These are phyloP conservation scores for Tuber microsphaerosporum DNA, from an alignment of 495 filamentous ascomycete species.

Conservation along the genomic window DNA sequence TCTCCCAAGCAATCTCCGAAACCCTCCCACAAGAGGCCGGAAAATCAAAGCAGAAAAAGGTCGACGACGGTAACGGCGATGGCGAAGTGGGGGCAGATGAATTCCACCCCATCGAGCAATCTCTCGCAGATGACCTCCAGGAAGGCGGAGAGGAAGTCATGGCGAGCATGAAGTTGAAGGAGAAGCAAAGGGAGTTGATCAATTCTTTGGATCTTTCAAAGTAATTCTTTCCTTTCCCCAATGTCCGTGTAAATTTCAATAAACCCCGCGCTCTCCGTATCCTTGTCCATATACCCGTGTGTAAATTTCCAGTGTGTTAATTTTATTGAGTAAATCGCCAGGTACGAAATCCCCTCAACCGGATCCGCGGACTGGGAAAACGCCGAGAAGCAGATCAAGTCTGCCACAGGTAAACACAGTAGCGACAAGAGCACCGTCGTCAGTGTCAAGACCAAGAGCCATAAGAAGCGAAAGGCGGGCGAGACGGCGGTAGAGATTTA, in stretches of 20 bases:
- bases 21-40: slow-evolving; percentile 56
- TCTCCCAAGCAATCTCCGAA: slow-evolving; percentile 65
- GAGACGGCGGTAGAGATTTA: slow-evolving; percentile 57
- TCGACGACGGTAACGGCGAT: slow-evolving; percentile 47
- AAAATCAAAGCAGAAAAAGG: slow-evolving; percentile 46
- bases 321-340: slow-evolving; percentile 45
- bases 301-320: slow-evolving; percentile 46
- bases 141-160: slow-evolving; percentile 73
- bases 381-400: slow-evolving; percentile 68
- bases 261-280: not conserved
- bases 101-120: slow-evolving; percentile 61
- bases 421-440: slow-evolving; percentile 64
- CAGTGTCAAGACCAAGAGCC: slow-evolving; percentile 66
- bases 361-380: slow-evolving; percentile 68
- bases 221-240: slow-evolving; percentile 50
- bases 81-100: slow-evolving; percentile 59
- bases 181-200: slow-evolving; percentile 74
- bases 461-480: slow-evolving; percentile 69
- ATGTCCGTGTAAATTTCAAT: slow-evolving; percentile 1
- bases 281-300: not conserved
- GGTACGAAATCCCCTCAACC: slow-evolving; percentile 67
- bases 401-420: slow-evolving; percentile 46
- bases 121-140: slow-evolving; percentile 77
- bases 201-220: slow-evolving; percentile 80
- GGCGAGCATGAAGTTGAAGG: slow-evolving; percentile 55